These are phyloP conservation scores for Monosporozyma unispora DNA, from an alignment of 805 yeast species.

Conservation along the genomic window DNA sequence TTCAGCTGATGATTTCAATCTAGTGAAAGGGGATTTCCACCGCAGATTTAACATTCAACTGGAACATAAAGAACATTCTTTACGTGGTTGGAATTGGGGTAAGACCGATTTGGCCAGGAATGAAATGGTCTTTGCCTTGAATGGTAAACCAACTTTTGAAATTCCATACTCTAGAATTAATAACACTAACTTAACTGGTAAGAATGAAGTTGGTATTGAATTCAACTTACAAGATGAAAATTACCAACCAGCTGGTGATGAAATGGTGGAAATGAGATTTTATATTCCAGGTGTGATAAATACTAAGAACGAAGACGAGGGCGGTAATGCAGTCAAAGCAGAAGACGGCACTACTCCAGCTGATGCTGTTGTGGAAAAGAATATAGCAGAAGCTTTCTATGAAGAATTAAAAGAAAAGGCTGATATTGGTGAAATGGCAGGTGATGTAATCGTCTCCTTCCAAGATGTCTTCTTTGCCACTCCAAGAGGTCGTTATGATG, in stretches of 20 bases:
- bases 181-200: conserved; percentile 84
- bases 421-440: conserved; percentile 87
- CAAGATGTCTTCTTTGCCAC: conserved; percentile 86
- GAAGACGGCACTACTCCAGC: conserved; percentile 14
- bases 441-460: conserved; percentile 90
- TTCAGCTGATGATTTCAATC: conserved; percentile 70
- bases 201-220: conserved; percentile 89
- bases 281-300: conserved; percentile 80
- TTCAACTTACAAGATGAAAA: conserved; percentile 52
- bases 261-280: conserved; percentile 87
- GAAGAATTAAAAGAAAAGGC: conserved; percentile 90
- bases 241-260: conserved; percentile 76
- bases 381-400: conserved; percentile 77
- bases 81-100: conserved; percentile 99
- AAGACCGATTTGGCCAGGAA: conserved; percentile 84
- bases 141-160: conserved; percentile 86
- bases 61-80: conserved; percentile 81
- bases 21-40: conserved; percentile 75
- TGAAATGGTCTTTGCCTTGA: conserved; percentile 77
- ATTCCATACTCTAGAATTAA: conserved; percentile 72
- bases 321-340: conserved; percentile 5
- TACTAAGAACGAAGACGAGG: conserved; percentile 26
- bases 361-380: conserved; percentile 30
- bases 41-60: conserved; percentile 62
- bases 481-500: conserved; percentile 97